Evolutionary conservation across 495 filamentous ascomycete species (phyloP), one percentile per base, ranked within the genome.

Genomic region (Talaromyces thailandensis): DNA sequence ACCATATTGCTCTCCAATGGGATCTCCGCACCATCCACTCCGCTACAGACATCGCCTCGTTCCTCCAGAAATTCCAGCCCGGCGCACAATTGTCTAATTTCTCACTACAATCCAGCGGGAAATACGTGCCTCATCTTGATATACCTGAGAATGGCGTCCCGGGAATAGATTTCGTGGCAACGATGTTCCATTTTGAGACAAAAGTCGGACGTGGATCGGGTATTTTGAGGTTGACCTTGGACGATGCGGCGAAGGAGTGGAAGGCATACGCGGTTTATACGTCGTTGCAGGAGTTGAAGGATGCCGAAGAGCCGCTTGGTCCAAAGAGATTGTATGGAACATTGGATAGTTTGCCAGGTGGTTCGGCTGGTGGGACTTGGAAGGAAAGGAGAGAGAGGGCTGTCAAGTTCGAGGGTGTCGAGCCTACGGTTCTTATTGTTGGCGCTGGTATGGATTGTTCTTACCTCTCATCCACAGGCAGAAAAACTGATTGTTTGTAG

Each of bases 181-280:
- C 83, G 12, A 85, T 78, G 64, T 76, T 84, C 52, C 77, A 66
- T 7, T 74, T 86, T 24, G 75, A 77, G 26, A 84, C 83, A 0
- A 70, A 79, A 7, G 66, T 80, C 7, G 86, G 88, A 12, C 65
- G 68, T 16, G 88, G 88, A 3, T 70, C 76, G 0, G 88, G 88
- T 2, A 67, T 88, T 11, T 73, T 83, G 2, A 77, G 82, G 40
- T 70, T 88, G 35, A 77, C 83, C 1, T 75, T 82, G 63, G 76
- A 81, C 52, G 62, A 67, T 6, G 64, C 56, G 1, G 74, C 75
- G 52, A 79, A 71, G 0, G 58, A 67, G 24, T 89, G 84, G 86
- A 88, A 85, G 73, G 82, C 86, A 11, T 91, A 85, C 74, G 80
- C 81, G 0, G 65, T 89, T 16, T 88, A 84, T 66, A 88, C 87